Conservation (phyloP, 495 filamentous ascomycete genomes). For the Xylaria grammica region DNA sequence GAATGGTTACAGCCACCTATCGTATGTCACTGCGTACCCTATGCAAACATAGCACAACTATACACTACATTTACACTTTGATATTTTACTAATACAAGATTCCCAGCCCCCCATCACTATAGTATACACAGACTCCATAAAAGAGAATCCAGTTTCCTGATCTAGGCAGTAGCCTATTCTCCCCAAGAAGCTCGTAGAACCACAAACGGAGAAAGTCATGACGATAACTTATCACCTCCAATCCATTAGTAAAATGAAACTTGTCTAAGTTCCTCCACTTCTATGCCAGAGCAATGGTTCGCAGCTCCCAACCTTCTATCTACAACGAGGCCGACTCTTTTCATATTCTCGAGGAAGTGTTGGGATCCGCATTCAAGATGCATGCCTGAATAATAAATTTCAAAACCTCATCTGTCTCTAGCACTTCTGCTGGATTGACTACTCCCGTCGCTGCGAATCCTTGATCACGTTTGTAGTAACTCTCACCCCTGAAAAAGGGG, state of each 20-base stretch:
- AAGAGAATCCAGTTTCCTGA: no score
- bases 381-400: not conserved
- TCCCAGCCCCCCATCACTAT: no score
- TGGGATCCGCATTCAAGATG: not conserved
- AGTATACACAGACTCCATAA: no score
- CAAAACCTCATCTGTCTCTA: conserved; percentile 5
- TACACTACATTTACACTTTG: no score
- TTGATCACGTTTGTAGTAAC: not conserved
- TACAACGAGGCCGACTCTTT: not conserved
- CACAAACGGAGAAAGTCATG: not conserved
- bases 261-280: not conserved
- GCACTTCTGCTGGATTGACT: not conserved
- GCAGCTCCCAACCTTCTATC: not conserved
- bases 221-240: not conserved
- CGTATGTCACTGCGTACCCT: no score
- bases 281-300: not conserved
- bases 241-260: not conserved
- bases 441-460: not conserved
- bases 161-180: not conserved
- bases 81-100: no score
- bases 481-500: conserved; percentile 11
- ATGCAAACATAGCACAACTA: no score
- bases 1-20: no score
- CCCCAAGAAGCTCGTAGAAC: not conserved
- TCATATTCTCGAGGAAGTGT: not conserved